Percentiles rank a stretch among this genome's conserved stretches.
phyloP scores from a whole-genome alignment of 768 basidiomycete species.

The Psilocybe sp. region DNA sequence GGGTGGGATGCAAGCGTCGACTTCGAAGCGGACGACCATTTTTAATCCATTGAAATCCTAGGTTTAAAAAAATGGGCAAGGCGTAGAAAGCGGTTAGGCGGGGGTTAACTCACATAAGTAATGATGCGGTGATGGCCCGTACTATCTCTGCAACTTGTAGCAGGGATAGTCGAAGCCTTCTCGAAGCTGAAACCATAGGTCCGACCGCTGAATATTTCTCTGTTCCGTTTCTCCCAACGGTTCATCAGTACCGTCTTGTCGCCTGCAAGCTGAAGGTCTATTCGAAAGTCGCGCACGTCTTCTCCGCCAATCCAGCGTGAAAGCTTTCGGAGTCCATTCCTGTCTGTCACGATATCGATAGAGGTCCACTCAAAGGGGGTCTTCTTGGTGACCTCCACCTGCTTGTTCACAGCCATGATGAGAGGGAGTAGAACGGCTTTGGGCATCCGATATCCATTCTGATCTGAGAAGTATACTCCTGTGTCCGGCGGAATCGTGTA shows the following conservation, averaged over 20 bases:
- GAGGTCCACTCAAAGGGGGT: constrained; percentile 37
- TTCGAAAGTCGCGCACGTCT: constrained; percentile 51
- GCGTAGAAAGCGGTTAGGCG: background rate
- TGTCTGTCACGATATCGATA: constrained; percentile 56
- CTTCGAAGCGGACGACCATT: constrained; percentile 57
- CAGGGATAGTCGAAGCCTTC: constrained; percentile 46
- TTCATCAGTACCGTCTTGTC: constrained; percentile 57
- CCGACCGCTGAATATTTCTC: constrained; percentile 32
- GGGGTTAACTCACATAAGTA: constrained; percentile 49
- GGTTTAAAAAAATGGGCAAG: background rate
- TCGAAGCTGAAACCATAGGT: constrained; percentile 65
- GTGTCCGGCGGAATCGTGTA: constrained; percentile 53
- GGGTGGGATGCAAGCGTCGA: constrained; percentile 44
- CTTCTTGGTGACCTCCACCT: constrained; percentile 26
- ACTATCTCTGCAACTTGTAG: constrained; percentile 44
- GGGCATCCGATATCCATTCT: constrained; percentile 49
- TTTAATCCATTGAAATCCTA: constrained; percentile 59
- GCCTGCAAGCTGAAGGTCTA: constrained; percentile 66
- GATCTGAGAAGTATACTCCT: constrained; percentile 50
- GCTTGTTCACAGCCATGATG: constrained; percentile 53
- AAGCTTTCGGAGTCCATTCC: constrained; percentile 65
- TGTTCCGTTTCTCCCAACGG: constrained; percentile 47
- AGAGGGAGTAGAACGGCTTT: constrained; percentile 46
- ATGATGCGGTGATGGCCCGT: constrained; percentile 64
- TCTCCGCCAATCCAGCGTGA: constrained; percentile 50